Conservation (phyloP, 1,284 basidiomycete species). For the Cryptococcus deneoformans region DNA sequence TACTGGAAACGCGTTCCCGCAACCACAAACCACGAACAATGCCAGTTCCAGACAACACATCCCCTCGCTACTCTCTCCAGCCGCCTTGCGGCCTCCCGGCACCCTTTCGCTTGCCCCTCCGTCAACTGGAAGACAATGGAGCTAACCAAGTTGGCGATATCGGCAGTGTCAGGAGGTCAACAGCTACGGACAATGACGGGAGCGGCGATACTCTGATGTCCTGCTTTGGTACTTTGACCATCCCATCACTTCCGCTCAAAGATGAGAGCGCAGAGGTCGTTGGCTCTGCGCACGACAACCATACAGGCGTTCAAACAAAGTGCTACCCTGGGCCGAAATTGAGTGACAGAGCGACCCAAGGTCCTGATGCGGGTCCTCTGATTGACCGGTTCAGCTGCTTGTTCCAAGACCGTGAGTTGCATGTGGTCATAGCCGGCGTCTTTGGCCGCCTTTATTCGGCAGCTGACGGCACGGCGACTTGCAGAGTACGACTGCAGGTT, state of each 20-base stretch:
- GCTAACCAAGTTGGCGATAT: background rate
- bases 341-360: conserved; percentile 41
- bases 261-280: background rate
- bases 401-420: conserved; percentile 43
- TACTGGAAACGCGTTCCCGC: too few species aligned
- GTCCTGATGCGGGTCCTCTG: conserved; percentile 45
- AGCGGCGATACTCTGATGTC: conserved; percentile 35
- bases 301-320: background rate
- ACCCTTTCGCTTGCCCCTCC: conserved; percentile 1
- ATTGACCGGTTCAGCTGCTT: conserved; percentile 46
- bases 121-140: background rate
- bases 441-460: too few species aligned
- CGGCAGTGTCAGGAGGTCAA: too few species aligned
- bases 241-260: conserved; percentile 16
- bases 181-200: too few species aligned
- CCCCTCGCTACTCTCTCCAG: conserved; percentile 26
- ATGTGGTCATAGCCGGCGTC: background rate
- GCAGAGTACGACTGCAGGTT: conserved; percentile 41
- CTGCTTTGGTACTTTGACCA: conserved; percentile 28
- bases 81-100: conserved; percentile 27
- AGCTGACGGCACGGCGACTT: background rate
- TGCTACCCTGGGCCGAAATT: conserved; percentile 40
- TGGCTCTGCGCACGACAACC: background rate
- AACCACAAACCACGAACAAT: too few species aligned
- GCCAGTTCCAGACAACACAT: too few species aligned